A percentile compares a stretch with the other conserved stretches of the same genome.
Evolutionary conservation across 371 early-diverging fungal species (phyloP).

Genomic region (Zancudomyces culisetae): DNA sequence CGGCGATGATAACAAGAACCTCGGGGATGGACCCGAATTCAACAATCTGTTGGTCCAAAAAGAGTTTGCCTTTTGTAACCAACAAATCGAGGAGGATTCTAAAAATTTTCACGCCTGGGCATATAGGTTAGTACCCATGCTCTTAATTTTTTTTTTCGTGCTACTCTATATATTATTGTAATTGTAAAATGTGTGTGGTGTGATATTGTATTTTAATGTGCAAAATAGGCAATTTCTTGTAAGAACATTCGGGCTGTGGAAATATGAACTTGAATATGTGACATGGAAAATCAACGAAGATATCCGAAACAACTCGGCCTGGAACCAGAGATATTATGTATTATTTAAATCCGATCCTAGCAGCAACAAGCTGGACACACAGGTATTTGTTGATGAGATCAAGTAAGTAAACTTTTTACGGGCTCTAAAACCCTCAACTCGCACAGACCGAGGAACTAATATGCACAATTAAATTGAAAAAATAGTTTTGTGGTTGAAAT

Average conservation of each 20-base stretch:
- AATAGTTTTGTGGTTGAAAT: slow-evolving; percentile 27
- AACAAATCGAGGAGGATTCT: slow-evolving; percentile 55
- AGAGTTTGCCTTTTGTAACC: slow-evolving; percentile 55
- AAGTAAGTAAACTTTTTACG: slow-evolving; percentile 27
- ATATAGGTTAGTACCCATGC: slow-evolving; percentile 39
- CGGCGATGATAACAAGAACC: slow-evolving; percentile 10
- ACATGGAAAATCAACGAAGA: slow-evolving; percentile 53
- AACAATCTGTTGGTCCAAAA: slow-evolving; percentile 51
- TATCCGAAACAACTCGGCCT: slow-evolving; percentile 90
- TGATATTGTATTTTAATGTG: not conserved
- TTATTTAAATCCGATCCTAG: slow-evolving; percentile 17
- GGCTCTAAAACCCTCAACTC: too few relatives aligned
- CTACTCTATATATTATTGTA: too few relatives aligned
- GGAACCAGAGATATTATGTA: slow-evolving; percentile 85
- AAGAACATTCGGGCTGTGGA: slow-evolving; percentile 51
- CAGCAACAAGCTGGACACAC: slow-evolving; percentile 16
- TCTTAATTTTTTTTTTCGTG: too few relatives aligned
- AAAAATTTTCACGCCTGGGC: slow-evolving; percentile 97
- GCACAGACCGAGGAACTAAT: too few relatives aligned
- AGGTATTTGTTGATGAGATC: slow-evolving; percentile 35
- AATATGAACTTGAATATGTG: slow-evolving; percentile 48
- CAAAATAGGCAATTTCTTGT: slow-evolving; percentile 75
- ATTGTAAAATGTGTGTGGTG: too few relatives aligned
- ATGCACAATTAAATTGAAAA: too few relatives aligned
- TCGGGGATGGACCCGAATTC: slow-evolving; percentile 31